A percentile compares a stretch with the other conserved stretches of the same genome.
Conservation (phyloP, 371 early-diverging fungal genomes). For the Syncephalastrum monosporum region DNA sequence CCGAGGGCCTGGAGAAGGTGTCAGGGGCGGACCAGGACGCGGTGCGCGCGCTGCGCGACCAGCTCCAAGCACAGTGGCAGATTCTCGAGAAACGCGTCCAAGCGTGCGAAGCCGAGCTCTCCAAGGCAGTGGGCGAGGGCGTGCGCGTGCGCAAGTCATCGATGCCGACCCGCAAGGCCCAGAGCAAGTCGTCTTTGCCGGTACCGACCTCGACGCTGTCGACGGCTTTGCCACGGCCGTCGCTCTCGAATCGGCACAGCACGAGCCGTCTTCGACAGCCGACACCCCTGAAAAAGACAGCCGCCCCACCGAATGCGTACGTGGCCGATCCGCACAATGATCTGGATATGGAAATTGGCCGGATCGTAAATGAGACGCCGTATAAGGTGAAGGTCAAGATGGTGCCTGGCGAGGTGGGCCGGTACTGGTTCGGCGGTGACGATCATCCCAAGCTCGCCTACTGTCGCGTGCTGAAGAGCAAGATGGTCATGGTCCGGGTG, state of each 20-base stretch:
- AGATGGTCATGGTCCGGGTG: conserved; percentile 77
- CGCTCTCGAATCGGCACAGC: conserved; percentile 9
- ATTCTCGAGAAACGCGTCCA: conserved; percentile 27
- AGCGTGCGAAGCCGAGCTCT: conserved; percentile 30
- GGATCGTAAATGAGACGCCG: conserved; percentile 62
- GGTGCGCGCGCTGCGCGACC: conserved; percentile 15
- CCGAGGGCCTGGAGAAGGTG: too few species aligned
- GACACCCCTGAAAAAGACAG: conserved; percentile 14
- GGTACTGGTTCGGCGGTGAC: conserved; percentile 71
- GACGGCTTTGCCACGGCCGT: not conserved
- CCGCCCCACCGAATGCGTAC: conserved; percentile 44
- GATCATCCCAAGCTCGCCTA: conserved; percentile 68
- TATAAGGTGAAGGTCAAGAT: conserved; percentile 50
- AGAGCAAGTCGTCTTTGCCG: too few species aligned
- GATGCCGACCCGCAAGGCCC: conserved; percentile 39
- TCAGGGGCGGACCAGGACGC: conserved; percentile 8
- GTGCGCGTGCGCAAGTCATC: conserved; percentile 39
- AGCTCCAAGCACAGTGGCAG: conserved; percentile 13
- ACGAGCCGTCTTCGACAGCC: conserved; percentile 15
- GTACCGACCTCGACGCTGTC: not conserved
- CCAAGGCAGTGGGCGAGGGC: conserved; percentile 23
- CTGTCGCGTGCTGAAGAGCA: conserved; percentile 66
- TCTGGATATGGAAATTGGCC: conserved; percentile 72
- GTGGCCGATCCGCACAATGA: conserved; percentile 63
- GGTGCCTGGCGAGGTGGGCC: conserved; percentile 63